A percentile compares a stretch with the other conserved stretches of the same genome.
Conservation (phyloP, 768 basidiomycete genomes). For the Lactifluus rugatus region DNA sequence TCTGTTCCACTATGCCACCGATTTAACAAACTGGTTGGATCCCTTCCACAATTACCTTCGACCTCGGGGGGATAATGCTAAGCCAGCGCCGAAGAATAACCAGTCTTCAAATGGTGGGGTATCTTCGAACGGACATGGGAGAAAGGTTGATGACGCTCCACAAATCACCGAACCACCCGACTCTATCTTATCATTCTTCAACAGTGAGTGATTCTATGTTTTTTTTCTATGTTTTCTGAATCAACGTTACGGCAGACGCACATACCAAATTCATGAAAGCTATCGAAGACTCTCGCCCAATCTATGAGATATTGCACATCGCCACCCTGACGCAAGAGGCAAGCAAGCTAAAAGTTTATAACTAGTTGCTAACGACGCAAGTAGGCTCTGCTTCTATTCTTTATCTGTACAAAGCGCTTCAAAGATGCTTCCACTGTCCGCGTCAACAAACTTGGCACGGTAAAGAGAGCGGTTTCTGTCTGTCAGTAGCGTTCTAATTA, state of each 20-base stretch:
- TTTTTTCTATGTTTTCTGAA: not conserved
- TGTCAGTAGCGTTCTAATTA: not conserved
- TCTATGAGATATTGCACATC: slow-evolving; percentile 57
- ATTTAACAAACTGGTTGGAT: slow-evolving; percentile 65
- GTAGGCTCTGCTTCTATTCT: slow-evolving; percentile 65
- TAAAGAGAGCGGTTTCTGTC: slow-evolving; percentile 28
- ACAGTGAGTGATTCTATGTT: slow-evolving; percentile 22
- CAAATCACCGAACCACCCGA: slow-evolving; percentile 53
- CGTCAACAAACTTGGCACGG: slow-evolving; percentile 61
- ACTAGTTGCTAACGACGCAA: not conserved
- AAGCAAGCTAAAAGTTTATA: not conserved
- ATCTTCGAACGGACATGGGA: slow-evolving; percentile 39
- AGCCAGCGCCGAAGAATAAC: slow-evolving; percentile 61
- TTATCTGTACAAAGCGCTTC: slow-evolving; percentile 64
- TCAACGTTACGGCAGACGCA: slow-evolving; percentile 35
- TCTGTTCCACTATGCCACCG: slow-evolving; percentile 49
- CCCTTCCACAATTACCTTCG: slow-evolving; percentile 67
- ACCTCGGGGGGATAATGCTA: slow-evolving; percentile 68
- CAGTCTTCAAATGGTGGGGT: slow-evolving; percentile 58
- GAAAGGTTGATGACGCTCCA: slow-evolving; percentile 67
- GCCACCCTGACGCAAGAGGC: slow-evolving; percentile 72
- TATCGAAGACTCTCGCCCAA: slow-evolving; percentile 31
- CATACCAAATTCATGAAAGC: slow-evolving; percentile 40
- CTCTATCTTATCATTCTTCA: slow-evolving; percentile 48
- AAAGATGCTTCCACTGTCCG: slow-evolving; percentile 60